phyloP scores from a whole-genome alignment of 495 filamentous ascomycete genomes.

The Friedmanniomyces simplex region DNA sequence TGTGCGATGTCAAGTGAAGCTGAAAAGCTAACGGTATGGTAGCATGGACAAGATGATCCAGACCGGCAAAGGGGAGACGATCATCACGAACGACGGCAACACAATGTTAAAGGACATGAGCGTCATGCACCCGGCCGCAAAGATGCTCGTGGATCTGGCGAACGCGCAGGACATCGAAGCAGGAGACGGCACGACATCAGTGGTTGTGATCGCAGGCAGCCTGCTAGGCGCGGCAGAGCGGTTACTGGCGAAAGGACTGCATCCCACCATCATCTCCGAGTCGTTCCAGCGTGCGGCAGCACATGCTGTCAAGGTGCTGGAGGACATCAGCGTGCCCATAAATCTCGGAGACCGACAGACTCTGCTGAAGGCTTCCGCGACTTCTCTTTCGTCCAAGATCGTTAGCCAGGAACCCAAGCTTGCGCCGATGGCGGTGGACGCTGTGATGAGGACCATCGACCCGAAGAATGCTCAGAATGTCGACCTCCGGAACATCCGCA shows the following conservation, averaged over 20 bases:
- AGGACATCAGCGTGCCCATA: conserved; percentile 92
- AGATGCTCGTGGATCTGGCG: conserved; percentile 96
- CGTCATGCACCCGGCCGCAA: conserved; percentile 95
- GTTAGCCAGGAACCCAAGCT: conserved; percentile 92
- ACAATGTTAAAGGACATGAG: conserved; percentile 98
- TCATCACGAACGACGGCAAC: conserved; percentile 98
- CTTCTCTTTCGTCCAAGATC: conserved; percentile 96
- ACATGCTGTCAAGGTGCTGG: conserved; percentile 77
- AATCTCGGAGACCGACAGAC: conserved; percentile 76
- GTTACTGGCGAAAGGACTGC: conserved; percentile 80
- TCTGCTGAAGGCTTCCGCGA: conserved; percentile 91
- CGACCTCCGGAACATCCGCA: conserved; percentile 88
- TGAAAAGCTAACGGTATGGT: background rate
- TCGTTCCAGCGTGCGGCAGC: conserved; percentile 90
- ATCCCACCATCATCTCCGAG: conserved; percentile 95
- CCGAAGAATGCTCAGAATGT: conserved; percentile 92
- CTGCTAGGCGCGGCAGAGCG: conserved; percentile 87
- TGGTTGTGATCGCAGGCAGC: conserved; percentile 93
- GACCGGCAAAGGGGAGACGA: conserved; percentile 89
- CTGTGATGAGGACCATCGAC: conserved; percentile 89
- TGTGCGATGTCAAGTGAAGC: background rate
- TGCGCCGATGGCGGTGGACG: conserved; percentile 92
- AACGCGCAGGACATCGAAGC: conserved; percentile 97
- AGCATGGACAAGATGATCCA: conserved; percentile 99
- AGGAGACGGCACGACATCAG: conserved; percentile 95